Base-by-base conservation (phyloP, 768 basidiomycete genomes). In the Serpula lacrymans region DNA sequence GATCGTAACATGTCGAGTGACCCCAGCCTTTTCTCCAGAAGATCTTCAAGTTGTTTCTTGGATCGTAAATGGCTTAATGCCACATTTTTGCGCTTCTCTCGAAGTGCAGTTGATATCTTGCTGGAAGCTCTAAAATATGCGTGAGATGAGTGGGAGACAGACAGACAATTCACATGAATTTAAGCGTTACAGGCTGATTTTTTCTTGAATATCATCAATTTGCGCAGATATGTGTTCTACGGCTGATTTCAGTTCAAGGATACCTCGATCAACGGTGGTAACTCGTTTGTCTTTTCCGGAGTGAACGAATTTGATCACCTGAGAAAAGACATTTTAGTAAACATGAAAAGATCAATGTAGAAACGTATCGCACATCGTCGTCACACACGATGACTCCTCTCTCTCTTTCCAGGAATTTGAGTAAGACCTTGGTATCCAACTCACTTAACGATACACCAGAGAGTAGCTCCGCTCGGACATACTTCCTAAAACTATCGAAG, bases 321-420 rank as follows among this genome's bases (percentile, higher is more conserved):
- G 21, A 17, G 29, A 18, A 31, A 33, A 44, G 27, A 25, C 24
- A 33, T 25, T 26, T 23, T 5, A 8, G 17, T 23, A 18, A 13
- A 8, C 11, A 37, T 9, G 14, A 8, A 6, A 40, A 3, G 14
- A n/a, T n/a, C n/a, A n/a, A n/a, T n/a, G 18, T 12, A 38, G 14
- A n/a, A 34, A 38, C 20, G 24, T 10, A 60, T n/a, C 77, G 45
- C 42, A 91, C 91, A 48, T 83, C 80, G 45, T 77, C 73, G 35
- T 88, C 79, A 10, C 76, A 65, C 0, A 88, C 71, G 10, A 95
- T 47, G 0, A 74, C 70, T 12, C 65, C 67, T 52, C 71, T 74
- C 57, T 98, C 94, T 37, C 94, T 72, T 57, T 86, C 77, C 31
- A 98, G 64, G 60, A 80, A 92, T 64, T 72, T 84, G 25, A 96